Conservation (phyloP, 1,284 basidiomycete species). For the Xanthoconium separans region DNA sequence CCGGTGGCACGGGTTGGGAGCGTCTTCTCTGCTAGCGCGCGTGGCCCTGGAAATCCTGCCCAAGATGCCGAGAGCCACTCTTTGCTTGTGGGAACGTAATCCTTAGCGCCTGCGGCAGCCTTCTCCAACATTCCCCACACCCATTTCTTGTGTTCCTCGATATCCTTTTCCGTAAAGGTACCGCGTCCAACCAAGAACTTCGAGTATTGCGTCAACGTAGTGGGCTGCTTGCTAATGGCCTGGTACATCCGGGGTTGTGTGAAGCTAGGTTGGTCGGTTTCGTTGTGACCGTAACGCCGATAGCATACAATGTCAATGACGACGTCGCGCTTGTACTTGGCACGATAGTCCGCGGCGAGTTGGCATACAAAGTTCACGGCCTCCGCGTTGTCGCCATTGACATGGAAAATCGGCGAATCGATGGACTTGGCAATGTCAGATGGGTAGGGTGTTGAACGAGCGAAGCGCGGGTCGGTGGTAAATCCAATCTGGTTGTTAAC, state of each 20-base stretch:
- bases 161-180: conserved; percentile 94
- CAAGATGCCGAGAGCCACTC: conserved; percentile 99
- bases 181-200: conserved; percentile 90
- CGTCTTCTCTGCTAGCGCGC: conserved; percentile 90
- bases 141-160: conserved; percentile 99
- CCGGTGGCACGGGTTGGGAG: conserved; percentile 91
- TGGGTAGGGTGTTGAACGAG: conserved; percentile 98
- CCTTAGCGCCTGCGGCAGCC: conserved; percentile 86
- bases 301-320: conserved; percentile 99
- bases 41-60: conserved; percentile 98
- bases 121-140: conserved; percentile 99
- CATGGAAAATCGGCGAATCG: conserved; percentile 99
- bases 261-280: conserved; percentile 98
- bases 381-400: conserved; percentile 98
- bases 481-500: conserved; percentile 99
- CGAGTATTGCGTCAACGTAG: conserved; percentile 89
- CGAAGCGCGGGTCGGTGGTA: conserved; percentile 97
- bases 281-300: conserved; percentile 98
- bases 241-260: conserved; percentile 99
- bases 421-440: conserved; percentile 99
- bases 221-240: conserved; percentile 93
- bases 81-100: conserved; percentile 89
- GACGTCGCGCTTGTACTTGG: conserved; percentile 99
- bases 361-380: conserved; percentile 98
- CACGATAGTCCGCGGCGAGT: conserved; percentile 96